Percentiles rank a stretch among this genome's conserved stretches.
Evolutionary conservation across 140 eudicot genomes (phyloP).

Genomic region (Erigeron philadelphicus): DNA sequence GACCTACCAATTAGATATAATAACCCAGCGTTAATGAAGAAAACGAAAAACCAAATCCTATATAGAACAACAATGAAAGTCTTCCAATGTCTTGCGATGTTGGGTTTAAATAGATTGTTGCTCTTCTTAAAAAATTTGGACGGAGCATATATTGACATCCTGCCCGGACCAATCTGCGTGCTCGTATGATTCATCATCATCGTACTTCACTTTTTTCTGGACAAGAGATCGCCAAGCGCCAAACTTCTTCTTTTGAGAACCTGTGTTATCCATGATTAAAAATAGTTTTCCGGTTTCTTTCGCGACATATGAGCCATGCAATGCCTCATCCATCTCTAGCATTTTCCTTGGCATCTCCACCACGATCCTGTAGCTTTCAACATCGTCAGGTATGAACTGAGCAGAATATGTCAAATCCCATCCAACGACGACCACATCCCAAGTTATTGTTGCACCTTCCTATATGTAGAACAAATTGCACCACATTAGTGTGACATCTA

Average conservation of each 20-base stretch:
- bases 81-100: too few species aligned
- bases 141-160: too few species aligned
- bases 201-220: not conserved
- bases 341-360: not conserved
- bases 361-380: not conserved
- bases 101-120: too few species aligned
- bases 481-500: too few species aligned
- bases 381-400: not conserved
- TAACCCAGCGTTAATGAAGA: too few species aligned
- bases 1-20: too few species aligned
- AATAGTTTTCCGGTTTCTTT: not conserved
- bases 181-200: too few species aligned
- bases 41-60: too few species aligned
- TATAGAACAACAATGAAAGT: too few species aligned
- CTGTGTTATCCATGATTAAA: not conserved
- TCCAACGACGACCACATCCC: conserved; percentile 68
- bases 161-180: too few species aligned
- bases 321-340: not conserved
- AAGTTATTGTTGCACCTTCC: conserved; percentile 36
- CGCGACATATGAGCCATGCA: not conserved
- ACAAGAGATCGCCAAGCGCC: conserved; percentile 5
- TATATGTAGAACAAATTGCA: conserved; percentile 35
- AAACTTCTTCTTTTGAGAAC: not conserved
- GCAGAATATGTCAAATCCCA: conserved; percentile 56
- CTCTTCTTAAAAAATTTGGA: too few species aligned